A percentile compares a stretch with the other conserved stretches of the same genome.
Conservation (phyloP, 495 filamentous ascomycete species). For the Penicillium nucicola region DNA sequence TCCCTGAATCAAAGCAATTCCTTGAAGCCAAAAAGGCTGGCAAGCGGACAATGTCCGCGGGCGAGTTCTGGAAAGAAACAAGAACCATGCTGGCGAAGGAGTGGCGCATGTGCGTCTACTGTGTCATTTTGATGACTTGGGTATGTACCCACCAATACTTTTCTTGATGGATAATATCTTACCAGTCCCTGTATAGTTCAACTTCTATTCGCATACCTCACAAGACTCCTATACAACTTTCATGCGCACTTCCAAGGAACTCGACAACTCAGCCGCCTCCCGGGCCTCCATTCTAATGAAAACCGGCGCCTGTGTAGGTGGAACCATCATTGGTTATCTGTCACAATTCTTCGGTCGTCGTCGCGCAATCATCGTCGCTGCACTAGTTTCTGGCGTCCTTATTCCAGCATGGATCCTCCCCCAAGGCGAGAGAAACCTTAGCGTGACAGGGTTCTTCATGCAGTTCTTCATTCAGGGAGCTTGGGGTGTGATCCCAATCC, state of each 20-base stretch:
- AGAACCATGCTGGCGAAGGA: constrained; percentile 61
- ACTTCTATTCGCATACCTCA: constrained; percentile 62
- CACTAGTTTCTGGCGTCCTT: constrained; percentile 53
- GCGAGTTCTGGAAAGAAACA: constrained; percentile 59
- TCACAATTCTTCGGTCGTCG: constrained; percentile 71
- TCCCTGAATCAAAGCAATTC: constrained; percentile 72
- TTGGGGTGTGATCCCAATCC: constrained; percentile 76
- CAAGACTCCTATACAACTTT: constrained; percentile 80
- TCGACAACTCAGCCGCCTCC: constrained; percentile 55
- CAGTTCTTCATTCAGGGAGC: constrained; percentile 79
- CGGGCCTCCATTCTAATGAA: constrained; percentile 74
- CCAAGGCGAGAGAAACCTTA: constrained; percentile 50
- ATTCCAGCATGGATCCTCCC: constrained; percentile 75
- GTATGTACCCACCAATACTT: constrained; percentile 34
- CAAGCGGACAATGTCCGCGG: constrained; percentile 41
- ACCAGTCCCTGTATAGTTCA: constrained; percentile 27
- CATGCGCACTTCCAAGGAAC: constrained; percentile 63
- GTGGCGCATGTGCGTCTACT: constrained; percentile 71
- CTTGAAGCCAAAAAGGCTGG: constrained; percentile 57
- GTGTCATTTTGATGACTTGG: constrained; percentile 70
- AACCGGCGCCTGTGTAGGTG: constrained; percentile 69
- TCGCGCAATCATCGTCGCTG: constrained; percentile 58
- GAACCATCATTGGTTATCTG: constrained; percentile 67
- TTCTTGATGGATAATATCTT: background rate
- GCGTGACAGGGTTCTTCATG: constrained; percentile 67